Evolutionary conservation across 1,139 yeast species (phyloP), one percentile per base, ranked within the genome.

Genomic region (Pichiaceae sp.): DNA sequence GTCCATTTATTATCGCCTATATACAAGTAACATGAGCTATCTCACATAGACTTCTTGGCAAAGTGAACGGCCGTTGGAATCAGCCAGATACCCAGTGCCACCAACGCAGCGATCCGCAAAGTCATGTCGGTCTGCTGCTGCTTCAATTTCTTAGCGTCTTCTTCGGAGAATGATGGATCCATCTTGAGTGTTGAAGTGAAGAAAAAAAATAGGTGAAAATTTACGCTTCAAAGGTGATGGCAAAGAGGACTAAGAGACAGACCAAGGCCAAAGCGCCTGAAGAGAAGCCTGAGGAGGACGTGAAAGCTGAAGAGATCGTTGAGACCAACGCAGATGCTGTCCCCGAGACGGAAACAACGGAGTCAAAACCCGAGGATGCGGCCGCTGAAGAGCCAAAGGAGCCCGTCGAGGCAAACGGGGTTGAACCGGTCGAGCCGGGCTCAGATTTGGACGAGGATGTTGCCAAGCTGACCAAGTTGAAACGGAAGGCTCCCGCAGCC

Each of bases 21-120:
- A n/a, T n/a, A n/a, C n/a, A n/a, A n/a, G n/a, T n/a, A n/a, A n/a
- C n/a, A n/a, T n/a, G n/a, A n/a, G n/a, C n/a, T n/a, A n/a, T n/a
- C n/a, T 21, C 11, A 21, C 24, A 21, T 7, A 21, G 9, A 8
- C 57, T 66, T 79, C 60, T 66, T 75, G 51, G 75, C 57, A 47
- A 69, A 77, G 55, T 79, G 80, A 64, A 70, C 65, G 40, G 76
- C 62, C 39, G 80, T 68, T 48, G 89, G 89, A 39, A 83, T 64
- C 17, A 52, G 47, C 95, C 95, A 87, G 53, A 87, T 72, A 30
- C 83, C 79, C 45, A 80, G 79, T 39, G 93, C 94, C 44, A 81
- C 63, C 50, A 72, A 62, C 41, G 80, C 78, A 34, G 95, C 87
- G 45, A 72, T 70, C 53, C 66, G 66, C 53, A 87, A 64, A 38